Percentiles rank a stretch among this genome's conserved stretches.
Conservation (phyloP, 495 filamentous ascomycete genomes). For the Trichoderma gamsii region DNA sequence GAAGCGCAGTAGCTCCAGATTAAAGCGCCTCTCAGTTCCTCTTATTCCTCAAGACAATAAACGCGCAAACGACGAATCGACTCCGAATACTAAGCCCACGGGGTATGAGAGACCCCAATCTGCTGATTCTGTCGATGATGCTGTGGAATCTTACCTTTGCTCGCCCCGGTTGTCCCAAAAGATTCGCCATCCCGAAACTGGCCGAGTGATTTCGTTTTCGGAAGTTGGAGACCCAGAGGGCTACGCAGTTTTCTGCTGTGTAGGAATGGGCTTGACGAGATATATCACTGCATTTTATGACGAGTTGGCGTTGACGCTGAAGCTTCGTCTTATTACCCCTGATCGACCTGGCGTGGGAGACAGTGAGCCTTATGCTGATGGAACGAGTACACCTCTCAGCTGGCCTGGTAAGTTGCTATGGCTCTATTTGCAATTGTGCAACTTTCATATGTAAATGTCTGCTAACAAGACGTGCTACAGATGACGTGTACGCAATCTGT, state of each 20-base stretch:
- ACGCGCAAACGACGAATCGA: constrained; percentile 21
- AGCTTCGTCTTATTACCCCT: constrained; percentile 83
- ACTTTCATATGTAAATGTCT: constrained; percentile 19
- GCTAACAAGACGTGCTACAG: constrained; percentile 37
- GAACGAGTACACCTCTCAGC: constrained; percentile 75
- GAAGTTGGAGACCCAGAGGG: constrained; percentile 93
- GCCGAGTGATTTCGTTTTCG: constrained; percentile 87
- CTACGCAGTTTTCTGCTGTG: constrained; percentile 90
- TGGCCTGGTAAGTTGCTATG: constrained; percentile 72
- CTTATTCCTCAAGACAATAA: constrained; percentile 35
- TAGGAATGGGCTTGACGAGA: constrained; percentile 95
- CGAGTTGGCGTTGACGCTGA: constrained; percentile 83
- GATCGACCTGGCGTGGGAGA: constrained; percentile 93
- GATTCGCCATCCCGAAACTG: constrained; percentile 75
- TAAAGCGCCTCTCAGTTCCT: constrained; percentile 43
- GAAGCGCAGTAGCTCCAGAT: constrained; percentile 43
- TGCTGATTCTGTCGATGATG: constrained; percentile 81
- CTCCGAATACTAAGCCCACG: constrained; percentile 19
- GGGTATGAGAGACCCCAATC: constrained; percentile 61
- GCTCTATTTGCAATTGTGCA: neutral
- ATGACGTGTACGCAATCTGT: constrained; percentile 94
- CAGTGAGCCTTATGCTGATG: constrained; percentile 75
- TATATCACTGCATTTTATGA: constrained; percentile 98
- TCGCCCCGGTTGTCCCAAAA: constrained; percentile 81
- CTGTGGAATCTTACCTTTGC: constrained; percentile 77